Conservation (phyloP, 1,284 basidiomycete species). For the Trichosporon sp. region DNA sequence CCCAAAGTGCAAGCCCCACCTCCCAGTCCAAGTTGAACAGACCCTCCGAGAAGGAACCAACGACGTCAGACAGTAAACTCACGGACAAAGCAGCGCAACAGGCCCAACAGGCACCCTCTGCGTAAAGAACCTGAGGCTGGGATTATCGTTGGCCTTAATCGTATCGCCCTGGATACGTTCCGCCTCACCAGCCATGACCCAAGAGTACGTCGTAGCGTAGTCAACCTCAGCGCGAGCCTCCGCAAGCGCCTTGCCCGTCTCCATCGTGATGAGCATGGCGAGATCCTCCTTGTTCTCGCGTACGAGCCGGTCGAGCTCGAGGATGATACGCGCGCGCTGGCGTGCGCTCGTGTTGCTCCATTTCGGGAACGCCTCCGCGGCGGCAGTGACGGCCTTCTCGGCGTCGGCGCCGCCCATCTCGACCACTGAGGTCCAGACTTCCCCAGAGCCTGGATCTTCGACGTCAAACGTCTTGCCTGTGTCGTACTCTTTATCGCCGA, state of each 20-base stretch:
- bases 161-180: constrained; percentile 65
- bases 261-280: constrained; percentile 39
- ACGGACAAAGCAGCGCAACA: constrained; percentile 34
- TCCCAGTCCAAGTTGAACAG: too few relatives aligned
- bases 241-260: constrained; percentile 77
- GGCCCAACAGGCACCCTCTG: constrained; percentile 64
- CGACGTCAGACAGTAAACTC: background rate
- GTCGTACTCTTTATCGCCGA: constrained; percentile 13
- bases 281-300: constrained; percentile 25
- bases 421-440: constrained; percentile 13
- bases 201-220: constrained; percentile 48
- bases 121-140: constrained; percentile 21
- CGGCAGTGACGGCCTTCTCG: constrained; percentile 19
- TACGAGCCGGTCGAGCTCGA: constrained; percentile 18
- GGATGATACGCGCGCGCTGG: constrained; percentile 20
- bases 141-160: constrained; percentile 19
- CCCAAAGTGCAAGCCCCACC: too few relatives aligned
- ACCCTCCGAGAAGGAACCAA: too few relatives aligned
- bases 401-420: constrained; percentile 19
- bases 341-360: constrained; percentile 12
- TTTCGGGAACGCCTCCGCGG: constrained; percentile 16
- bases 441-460: constrained; percentile 17
- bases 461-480: constrained; percentile 12
- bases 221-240: constrained; percentile 72
- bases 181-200: constrained; percentile 59